These are phyloP conservation scores for Rhodamnia argentea DNA, from an alignment of 345 rosid genomes.

Conservation along the genomic window DNA sequence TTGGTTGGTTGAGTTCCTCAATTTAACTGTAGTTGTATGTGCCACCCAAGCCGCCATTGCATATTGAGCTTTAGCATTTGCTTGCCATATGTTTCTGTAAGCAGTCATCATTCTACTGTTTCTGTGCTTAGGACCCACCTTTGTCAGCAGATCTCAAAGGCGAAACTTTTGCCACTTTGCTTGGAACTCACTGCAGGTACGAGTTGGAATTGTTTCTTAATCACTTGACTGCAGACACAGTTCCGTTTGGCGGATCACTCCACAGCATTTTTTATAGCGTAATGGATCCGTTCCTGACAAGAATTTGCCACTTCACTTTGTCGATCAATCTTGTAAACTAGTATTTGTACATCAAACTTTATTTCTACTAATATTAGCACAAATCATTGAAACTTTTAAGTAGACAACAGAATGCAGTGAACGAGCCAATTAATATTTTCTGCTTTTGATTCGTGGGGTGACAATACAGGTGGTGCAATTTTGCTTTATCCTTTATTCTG, in stretches of 20 bases:
- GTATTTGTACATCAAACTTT: neutral
- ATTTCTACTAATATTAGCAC: neutral
- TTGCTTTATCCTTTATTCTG: neutral
- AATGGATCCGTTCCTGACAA: neutral
- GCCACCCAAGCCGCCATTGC: neutral
- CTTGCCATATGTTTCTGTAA: neutral
- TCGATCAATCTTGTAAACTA: neutral
- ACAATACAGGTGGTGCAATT: neutral
- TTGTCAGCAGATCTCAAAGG: slow-evolving; percentile 85
- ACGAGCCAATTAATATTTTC: neutral
- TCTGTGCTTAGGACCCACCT: slow-evolving; percentile 63
- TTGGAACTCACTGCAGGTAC: slow-evolving; percentile 87
- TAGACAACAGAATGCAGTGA: neutral
- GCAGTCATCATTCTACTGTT: neutral
- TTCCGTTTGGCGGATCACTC: neutral
- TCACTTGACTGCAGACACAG: neutral
- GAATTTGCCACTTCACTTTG: neutral
- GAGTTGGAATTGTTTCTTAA: neutral
- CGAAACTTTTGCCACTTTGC: slow-evolving; percentile 64
- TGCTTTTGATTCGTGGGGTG: neutral
- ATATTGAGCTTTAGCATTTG: neutral
- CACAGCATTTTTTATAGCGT: neutral
- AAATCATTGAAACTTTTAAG: neutral
- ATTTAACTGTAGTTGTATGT: neutral
- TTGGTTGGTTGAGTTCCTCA: neutral